Base-by-base conservation (phyloP, 1,139 yeast species). In the Nakaseomyces bracarensis region DNA sequence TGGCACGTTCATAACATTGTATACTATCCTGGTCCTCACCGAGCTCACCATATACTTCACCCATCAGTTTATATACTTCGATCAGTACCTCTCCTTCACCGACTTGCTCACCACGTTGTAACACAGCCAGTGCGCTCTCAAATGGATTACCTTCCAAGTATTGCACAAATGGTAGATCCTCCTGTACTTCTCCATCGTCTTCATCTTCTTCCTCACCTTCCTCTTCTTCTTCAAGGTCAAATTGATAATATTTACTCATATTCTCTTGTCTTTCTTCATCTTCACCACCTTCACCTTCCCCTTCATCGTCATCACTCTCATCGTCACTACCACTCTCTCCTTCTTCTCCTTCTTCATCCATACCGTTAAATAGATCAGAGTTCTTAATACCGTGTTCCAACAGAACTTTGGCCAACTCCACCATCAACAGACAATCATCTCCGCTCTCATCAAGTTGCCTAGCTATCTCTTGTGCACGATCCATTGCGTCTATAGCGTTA, bases 351-450 rank as follows among this genome's bases (percentile, higher is more conserved):
- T 74, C 56, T 3, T 41, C 53, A 6, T 43, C 48, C n/a, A 46
- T 54, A 1, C 74, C 82, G 29, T 96, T 95, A 46, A 91, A 72
- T n/a, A 91, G 82, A 39, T 82, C 91, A 2, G 87, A 77, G 41
- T 74, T 79, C 34, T 77, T 67, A 10, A 85, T 82, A 1, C 93
- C 97, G 36, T 76, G 74, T 50, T 80, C 82, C 9, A 33, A 6
- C 16, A 33, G 26, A 16, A 13, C 26, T 4, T 11, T 6, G n/a
- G 36, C 36, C 26, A 33, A 11, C 36, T 33, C 26, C 9, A 33
- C 18, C 26, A 33, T 20, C 36, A 33, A 21, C 25, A 20, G 26
- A 18, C 36, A 33, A n/a, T 21, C 36, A 11, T 13, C 26, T 4
- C 18, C 7, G 18, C 26, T 26, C 4, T 20, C 36, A 6, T 33